A percentile compares a stretch with the other conserved stretches of the same genome.
phyloP scores from a whole-genome alignment of 1,139 yeast genomes.

The Candida gigantensis region DNA sequence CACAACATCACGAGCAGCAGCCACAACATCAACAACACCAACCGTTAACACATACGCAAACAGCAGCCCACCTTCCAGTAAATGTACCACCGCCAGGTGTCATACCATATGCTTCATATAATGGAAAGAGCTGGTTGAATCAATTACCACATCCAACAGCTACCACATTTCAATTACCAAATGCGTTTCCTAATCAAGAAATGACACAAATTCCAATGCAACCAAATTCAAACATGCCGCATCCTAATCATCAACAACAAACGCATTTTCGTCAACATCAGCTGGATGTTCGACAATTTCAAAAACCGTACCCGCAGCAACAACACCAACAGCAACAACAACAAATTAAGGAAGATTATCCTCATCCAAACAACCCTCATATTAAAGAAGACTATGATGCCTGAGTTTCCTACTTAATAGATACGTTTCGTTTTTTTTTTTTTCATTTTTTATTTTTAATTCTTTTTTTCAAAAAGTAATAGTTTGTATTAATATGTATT shows the following conservation, averaged over 20 bases:
- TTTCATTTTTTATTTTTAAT: too few relatives aligned
- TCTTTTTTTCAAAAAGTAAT: too few relatives aligned
- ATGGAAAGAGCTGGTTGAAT: slow-evolving; percentile 5
- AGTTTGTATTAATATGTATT: too few relatives aligned
- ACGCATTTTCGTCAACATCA: not conserved
- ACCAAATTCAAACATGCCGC: not conserved
- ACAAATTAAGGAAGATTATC: not conserved
- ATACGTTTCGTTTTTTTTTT: too few relatives aligned
- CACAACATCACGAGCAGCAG: too few relatives aligned
- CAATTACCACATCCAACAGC: slow-evolving; percentile 3
- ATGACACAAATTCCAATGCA: not conserved
- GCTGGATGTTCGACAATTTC: not conserved
- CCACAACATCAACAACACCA: too few relatives aligned
- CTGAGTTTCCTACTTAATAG: not conserved
- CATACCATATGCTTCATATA: not conserved
- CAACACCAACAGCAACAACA: too few relatives aligned
- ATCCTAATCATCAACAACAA: not conserved
- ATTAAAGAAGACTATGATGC: not conserved
- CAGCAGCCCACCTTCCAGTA: not conserved
- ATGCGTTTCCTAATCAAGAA: not conserved
- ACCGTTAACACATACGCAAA: too few relatives aligned
- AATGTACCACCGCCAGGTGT: not conserved
- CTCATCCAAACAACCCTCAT: not conserved
- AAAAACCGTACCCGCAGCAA: too few relatives aligned
- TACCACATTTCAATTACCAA: not conserved